Percentiles rank a stretch among this genome's conserved stretches.
Conservation (phyloP, 1,284 basidiomycete species). For the Microbotryomycetes sp. region DNA sequence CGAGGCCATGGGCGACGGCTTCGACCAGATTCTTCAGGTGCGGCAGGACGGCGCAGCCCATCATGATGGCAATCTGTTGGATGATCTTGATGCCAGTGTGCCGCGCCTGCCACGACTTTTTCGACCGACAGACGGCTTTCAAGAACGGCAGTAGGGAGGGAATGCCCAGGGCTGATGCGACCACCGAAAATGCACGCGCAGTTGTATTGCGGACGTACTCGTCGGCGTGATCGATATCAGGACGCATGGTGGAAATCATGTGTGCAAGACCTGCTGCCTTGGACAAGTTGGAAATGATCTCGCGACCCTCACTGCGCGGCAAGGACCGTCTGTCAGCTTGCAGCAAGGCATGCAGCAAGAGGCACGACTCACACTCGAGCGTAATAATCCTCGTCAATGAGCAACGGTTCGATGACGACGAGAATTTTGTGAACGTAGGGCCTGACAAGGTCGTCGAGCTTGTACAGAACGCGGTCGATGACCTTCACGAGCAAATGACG, state of each 20-base stretch:
- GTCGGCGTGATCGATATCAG: constrained; percentile 98
- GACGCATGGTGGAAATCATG: constrained; percentile 99
- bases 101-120: constrained; percentile 99
- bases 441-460: constrained; percentile 95
- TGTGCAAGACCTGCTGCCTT: constrained; percentile 98
- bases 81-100: constrained; percentile 99
- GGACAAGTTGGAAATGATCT: constrained; percentile 97
- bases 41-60: constrained; percentile 98
- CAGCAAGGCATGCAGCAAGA: background rate
- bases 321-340: too few species aligned
- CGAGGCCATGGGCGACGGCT: constrained; percentile 88
- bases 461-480: constrained; percentile 97
- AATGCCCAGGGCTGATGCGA: constrained; percentile 95
- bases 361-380: constrained; percentile 60
- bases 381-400: constrained; percentile 99
- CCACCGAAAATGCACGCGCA: constrained; percentile 96
- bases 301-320: constrained; percentile 76
- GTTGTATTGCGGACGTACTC: constrained; percentile 99
- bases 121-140: constrained; percentile 94
- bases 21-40: constrained; percentile 95
- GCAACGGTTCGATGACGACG: constrained; percentile 96
- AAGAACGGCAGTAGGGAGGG: constrained; percentile 95
- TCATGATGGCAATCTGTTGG: constrained; percentile 99
- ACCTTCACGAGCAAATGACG: constrained; percentile 98
- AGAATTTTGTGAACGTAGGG: constrained; percentile 99